phyloP scores from a whole-genome alignment of 2,329 filamentous ascomycete genomes.

The Aspergillus floridensis region DNA sequence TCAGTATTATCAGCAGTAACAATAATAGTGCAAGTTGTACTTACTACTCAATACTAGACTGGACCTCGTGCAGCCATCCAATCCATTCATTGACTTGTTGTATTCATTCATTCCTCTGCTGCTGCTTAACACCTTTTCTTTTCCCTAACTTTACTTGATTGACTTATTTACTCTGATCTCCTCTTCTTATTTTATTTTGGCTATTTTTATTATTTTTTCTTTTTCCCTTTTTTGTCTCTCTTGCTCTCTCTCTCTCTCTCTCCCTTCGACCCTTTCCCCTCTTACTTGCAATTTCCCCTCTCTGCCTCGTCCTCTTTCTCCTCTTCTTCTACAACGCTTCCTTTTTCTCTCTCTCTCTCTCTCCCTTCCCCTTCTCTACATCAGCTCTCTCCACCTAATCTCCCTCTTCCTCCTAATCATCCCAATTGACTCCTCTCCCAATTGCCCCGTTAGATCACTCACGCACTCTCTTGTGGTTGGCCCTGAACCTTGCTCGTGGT shows the following conservation, averaged over 20 bases:
- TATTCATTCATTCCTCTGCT: not conserved
- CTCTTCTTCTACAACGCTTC: slow-evolving; percentile 8
- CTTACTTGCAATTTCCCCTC: slow-evolving; percentile 24
- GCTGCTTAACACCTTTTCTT: not conserved
- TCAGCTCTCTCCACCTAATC: slow-evolving; percentile 14
- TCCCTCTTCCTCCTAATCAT: not conserved
- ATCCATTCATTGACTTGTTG: not conserved
- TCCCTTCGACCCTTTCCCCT: slow-evolving; percentile 24
- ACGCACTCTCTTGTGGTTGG: not conserved
- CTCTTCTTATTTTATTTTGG: not conserved
- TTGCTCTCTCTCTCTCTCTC: slow-evolving; percentile 3
- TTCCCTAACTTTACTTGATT: not conserved
- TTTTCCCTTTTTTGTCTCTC: slow-evolving; percentile 8
- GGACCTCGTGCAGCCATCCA: slow-evolving; percentile 7
- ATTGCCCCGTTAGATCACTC: not conserved
- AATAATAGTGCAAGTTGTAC: not conserved
- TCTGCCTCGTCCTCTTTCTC: slow-evolving; percentile 16
- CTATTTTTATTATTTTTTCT: too few relatives aligned
- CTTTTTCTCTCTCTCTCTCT: slow-evolving; percentile 11
- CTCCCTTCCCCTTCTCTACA: slow-evolving; percentile 8
- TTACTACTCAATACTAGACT: not conserved
- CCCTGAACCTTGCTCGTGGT: slow-evolving; percentile 11
- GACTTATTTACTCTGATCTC: not conserved
- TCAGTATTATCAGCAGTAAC: not conserved
- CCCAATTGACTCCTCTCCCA: not conserved